A percentile compares a stretch with the other conserved stretches of the same genome.
Evolutionary conservation across 345 rosid genomes (phyloP).

Genomic region (Hibiscus mutabilis): DNA sequence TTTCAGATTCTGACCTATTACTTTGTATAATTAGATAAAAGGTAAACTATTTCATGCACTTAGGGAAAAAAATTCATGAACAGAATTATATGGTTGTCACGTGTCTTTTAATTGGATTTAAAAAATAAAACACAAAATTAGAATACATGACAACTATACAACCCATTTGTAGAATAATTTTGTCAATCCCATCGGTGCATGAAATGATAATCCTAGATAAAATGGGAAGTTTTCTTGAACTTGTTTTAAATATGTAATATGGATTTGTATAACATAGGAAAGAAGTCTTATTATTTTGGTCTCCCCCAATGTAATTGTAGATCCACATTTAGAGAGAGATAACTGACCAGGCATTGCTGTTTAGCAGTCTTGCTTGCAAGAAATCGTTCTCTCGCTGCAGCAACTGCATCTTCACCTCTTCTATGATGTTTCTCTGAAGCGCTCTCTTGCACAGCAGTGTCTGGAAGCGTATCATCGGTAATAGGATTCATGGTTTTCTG

Average conservation of each 20-base stretch:
- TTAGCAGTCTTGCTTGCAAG: conserved; percentile 74
- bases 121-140: no score
- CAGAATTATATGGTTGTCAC: no score
- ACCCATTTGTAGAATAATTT: no score
- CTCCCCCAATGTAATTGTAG: not conserved
- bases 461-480: conserved; percentile 21
- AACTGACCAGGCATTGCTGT: conserved; percentile 20
- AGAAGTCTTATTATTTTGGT: not conserved
- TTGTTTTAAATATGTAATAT: not conserved
- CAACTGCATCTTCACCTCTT: conserved; percentile 55
- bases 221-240: not conserved
- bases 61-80: no score
- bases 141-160: no score
- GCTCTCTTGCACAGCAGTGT: conserved; percentile 20
- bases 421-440: conserved; percentile 39
- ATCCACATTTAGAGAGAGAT: not conserved
- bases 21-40: no score
- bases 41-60: no score
- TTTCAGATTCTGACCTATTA: no score
- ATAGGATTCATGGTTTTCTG: conserved; percentile 24
- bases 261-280: not conserved
- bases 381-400: conserved; percentile 76
- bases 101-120: no score
- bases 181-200: no score
- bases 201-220: no score